phyloP scores from a whole-genome alignment of 371 early-diverging fungal genomes.

The Lichtheimia ramosa region DNA sequence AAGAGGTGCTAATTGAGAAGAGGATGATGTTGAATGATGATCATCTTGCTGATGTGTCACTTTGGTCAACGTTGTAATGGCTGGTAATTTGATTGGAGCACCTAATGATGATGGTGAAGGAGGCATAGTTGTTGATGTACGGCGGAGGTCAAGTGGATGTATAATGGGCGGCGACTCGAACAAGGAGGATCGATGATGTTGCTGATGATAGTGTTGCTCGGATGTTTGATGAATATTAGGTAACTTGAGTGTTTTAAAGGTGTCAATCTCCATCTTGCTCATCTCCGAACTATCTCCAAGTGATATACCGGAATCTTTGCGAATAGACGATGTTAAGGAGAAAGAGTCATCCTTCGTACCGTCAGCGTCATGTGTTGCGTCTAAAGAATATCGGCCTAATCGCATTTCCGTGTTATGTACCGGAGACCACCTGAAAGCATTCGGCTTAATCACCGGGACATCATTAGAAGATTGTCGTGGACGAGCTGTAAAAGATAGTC shows the following conservation, averaged over 20 bases:
- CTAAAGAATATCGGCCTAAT: not conserved
- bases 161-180: constrained; percentile 16
- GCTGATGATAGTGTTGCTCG: not conserved
- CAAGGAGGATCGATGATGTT: constrained; percentile 9
- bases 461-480: too few relatives aligned
- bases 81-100: constrained; percentile 18
- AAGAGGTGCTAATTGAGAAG: too few relatives aligned
- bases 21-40: too few relatives aligned
- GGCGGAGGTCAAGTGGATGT: constrained; percentile 29
- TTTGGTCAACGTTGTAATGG: constrained; percentile 19
- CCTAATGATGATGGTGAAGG: constrained; percentile 2
- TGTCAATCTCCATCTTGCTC: constrained; percentile 4
- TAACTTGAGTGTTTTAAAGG: constrained; percentile 16
- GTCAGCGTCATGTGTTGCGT: not conserved
- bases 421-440: constrained; percentile 37
- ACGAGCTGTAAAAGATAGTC: too few relatives aligned
- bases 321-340: constrained; percentile 5
- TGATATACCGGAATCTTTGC: constrained; percentile 42
- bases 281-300: constrained; percentile 9
- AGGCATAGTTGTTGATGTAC: constrained; percentile 14
- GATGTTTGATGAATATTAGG: constrained; percentile 21
- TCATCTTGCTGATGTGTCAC: too few relatives aligned
- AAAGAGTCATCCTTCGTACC: too few relatives aligned
- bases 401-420: constrained; percentile 13
- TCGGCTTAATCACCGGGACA: constrained; percentile 46